Base-by-base conservation (phyloP, 805 yeast genomes). In the Babjeviella inositovora region DNA sequence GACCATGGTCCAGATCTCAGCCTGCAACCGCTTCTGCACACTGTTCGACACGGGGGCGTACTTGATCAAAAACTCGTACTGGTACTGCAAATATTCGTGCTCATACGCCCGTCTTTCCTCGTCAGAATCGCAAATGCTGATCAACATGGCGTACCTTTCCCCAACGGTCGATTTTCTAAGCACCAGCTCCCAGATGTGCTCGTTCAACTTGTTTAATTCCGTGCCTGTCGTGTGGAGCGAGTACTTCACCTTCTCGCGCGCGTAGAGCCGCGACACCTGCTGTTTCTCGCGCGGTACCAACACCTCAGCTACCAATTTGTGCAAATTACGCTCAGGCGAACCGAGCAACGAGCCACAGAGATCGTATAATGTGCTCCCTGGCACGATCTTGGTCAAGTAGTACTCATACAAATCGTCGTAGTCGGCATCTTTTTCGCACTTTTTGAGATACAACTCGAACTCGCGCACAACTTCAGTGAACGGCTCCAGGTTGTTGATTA, bases 51-150 rank as follows among this genome's bases (percentile, higher is more conserved):
- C 25, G 5, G 0, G 90, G 81, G 17, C 67, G 52, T 2, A 62
- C 53, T 27, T 50, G n/a, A n/a, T 53, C 24, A 84, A 45, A 20
- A 67, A 45, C 11, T 61, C 60, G 28, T 68, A 62, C 28, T 65
- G 60, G 38, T 70, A 69, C 26, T 59, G 55, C 18, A 90, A 43
- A 33, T 61, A 57, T 18, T 62, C 57, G 11, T 65, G 69, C 45
- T 90, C 94, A 19, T 59, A 43, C 7, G 43, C 35, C 12, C 63
- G 47, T 36, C 97, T 65, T 22, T 47, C 37, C 1, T 43, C 55
- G 34, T 79, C 92, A 35, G 77, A 75, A 34, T 68, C 57, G 7
- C 67, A 51, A 8, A 64, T 39, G 35, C 76, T 70, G 24, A 82
- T 56, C 24, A 73, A 48, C 27, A 54, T 51, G 15, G 57, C 51